Evolutionary conservation across 2,329 filamentous ascomycete genomes (phyloP), one percentile per base, ranked within the genome.

Genomic region (Bipolaris cookei): DNA sequence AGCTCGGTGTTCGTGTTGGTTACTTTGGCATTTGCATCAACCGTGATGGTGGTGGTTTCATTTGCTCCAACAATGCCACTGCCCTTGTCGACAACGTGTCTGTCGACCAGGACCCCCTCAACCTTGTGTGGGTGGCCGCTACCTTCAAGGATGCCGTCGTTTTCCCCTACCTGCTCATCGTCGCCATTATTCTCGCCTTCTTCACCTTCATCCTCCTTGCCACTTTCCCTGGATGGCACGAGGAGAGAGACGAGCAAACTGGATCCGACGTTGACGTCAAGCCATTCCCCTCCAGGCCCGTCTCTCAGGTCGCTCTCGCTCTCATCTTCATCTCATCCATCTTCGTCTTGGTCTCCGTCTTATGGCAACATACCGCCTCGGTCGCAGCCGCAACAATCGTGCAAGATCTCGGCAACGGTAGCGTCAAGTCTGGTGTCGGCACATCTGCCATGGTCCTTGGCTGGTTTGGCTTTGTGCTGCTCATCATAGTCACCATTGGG

Each of bases 111-210:
- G 95, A 99, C 79, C 95, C 95, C 37, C 83, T 99, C 72, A 99
- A 99, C 77, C 81, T 99, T 71, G 93, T 99, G 70, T 99, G 94
- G 95, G 86, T 99, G 53, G 94, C 95, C 21, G 89, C 90, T 68
- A 96, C 96, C 65, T 99, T 99, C 81, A 98, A 98, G 78, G 92
- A 98, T 77, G 94, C 93, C 79, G 95, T 99, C 75, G 94, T 99
- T 42, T 99, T 99, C 76, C 95, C 95, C 8, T 99, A 98, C 74
- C 81, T 99, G 18, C 89, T 99, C 90, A 99, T 99, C 81, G 93
- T 99, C 72, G 95, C 95, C 73, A 93, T 98, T 74, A 91, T 99
- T 76, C 92, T 99, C 72, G 93, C 95, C 67, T 98, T 98, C 80
- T 84, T 98, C 77, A 97, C 92, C 77, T 91, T 99, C 76, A 85